phyloP scores from a whole-genome alignment of 208 protist species.

The Leptomonas seymouri region DNA sequence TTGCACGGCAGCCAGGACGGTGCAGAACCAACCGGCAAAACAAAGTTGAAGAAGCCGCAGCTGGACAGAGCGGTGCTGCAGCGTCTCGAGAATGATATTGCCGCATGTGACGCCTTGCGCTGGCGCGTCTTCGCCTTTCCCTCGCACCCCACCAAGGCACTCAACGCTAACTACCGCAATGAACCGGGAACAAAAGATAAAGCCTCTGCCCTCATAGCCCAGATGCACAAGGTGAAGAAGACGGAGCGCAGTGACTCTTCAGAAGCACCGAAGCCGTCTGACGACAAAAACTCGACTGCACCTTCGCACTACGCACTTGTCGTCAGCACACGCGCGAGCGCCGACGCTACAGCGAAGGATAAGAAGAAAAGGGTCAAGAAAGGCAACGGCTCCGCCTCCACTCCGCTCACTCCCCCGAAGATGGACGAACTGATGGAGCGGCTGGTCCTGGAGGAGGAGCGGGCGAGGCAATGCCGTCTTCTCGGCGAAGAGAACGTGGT shows the following conservation, averaged over 20 bases:
- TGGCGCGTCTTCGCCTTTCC: conserved; percentile 56
- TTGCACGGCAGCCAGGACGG: background rate
- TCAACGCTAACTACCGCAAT: conserved; percentile 38
- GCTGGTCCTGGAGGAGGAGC: conserved; percentile 11
- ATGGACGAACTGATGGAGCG: conserved; percentile 23
- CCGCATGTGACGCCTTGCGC: conserved; percentile 45
- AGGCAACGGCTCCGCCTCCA: background rate
- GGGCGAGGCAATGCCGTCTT: conserved; percentile 11
- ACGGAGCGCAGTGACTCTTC: background rate
- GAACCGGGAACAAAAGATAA: conserved; percentile 9
- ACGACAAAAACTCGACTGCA: background rate
- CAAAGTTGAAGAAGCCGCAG: conserved; percentile 12
- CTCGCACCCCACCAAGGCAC: conserved; percentile 37
- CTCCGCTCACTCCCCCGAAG: background rate
- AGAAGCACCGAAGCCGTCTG: background rate
- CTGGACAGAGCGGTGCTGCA: conserved; percentile 12
- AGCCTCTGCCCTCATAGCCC: conserved; percentile 1
- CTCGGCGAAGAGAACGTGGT: conserved; percentile 19
- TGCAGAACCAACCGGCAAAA: background rate
- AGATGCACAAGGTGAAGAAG: conserved; percentile 18
- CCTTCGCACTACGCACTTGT: conserved; percentile 8
- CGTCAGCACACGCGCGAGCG: conserved; percentile 16
- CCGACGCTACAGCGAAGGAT: conserved; percentile 5
- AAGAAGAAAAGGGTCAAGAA: conserved; percentile 8
- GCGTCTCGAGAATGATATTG: conserved; percentile 48